Conservation (phyloP, 441 rosid genomes). For the Gossypium schwendimanii region DNA sequence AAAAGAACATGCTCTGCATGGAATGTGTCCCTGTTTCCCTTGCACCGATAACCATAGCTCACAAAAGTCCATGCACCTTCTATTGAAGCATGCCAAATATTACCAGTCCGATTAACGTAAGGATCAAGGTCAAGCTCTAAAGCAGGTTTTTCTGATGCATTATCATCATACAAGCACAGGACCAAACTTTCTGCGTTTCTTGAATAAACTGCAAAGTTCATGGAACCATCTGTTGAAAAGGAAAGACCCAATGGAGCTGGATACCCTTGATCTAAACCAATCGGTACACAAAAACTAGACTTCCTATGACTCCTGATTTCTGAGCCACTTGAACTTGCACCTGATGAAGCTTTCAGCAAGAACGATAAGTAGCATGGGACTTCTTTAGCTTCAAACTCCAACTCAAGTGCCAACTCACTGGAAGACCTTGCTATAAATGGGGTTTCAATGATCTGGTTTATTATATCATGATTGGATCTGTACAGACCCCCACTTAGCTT, state of each 20-base stretch:
- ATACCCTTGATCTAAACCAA: constrained; percentile 64
- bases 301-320: constrained; percentile 57
- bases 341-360: constrained; percentile 43
- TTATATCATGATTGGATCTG: constrained; percentile 49
- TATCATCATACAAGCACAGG: constrained; percentile 64
- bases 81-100: constrained; percentile 73
- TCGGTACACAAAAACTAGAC: constrained; percentile 60
- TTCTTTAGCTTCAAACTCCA: constrained; percentile 63
- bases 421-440: constrained; percentile 38
- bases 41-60: constrained; percentile 62
- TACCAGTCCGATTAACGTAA: constrained; percentile 73
- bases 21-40: constrained; percentile 28
- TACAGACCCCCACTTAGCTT: constrained; percentile 60
- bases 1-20: constrained; percentile 36
- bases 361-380: constrained; percentile 72
- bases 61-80: constrained; percentile 41
- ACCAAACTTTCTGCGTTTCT: constrained; percentile 45
- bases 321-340: constrained; percentile 20
- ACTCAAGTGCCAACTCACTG: constrained; percentile 39
- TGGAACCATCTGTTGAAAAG: constrained; percentile 47
- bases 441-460: constrained; percentile 35
- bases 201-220: constrained; percentile 73
- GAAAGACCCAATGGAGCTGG: constrained; percentile 78
- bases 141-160: constrained; percentile 46
- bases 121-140: constrained; percentile 92